phyloP scores from a whole-genome alignment of 2,329 filamentous ascomycete species.

The Fusarium penzigii region DNA sequence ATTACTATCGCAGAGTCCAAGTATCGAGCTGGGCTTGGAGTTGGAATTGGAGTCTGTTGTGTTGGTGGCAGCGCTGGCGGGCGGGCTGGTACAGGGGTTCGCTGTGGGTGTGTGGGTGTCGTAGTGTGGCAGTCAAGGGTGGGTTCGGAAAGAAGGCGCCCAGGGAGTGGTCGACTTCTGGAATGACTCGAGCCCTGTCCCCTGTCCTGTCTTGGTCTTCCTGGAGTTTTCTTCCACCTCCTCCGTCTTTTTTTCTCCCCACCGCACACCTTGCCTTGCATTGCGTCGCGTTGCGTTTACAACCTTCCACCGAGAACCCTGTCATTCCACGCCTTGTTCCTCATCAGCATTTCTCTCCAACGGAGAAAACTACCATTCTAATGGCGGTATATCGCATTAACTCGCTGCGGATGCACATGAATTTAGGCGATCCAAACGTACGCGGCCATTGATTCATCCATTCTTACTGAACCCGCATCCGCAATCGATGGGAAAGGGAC shows the following conservation, averaged over 20 bases:
- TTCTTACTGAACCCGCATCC: neutral
- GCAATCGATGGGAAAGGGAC: too few species aligned
- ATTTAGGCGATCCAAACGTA: neutral
- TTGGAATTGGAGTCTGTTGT: slow-evolving; percentile 19
- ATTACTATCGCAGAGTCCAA: neutral
- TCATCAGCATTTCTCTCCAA: neutral
- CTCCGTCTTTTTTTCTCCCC: slow-evolving; percentile 20
- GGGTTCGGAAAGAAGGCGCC: slow-evolving; percentile 19
- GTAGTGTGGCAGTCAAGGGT: slow-evolving; percentile 22
- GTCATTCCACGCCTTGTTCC: neutral
- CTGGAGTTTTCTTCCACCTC: neutral
- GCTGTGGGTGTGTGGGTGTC: slow-evolving; percentile 23
- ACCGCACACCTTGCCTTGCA: slow-evolving; percentile 9
- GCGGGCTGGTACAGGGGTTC: slow-evolving; percentile 8
- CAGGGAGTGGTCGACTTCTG: slow-evolving; percentile 19
- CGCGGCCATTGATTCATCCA: neutral
- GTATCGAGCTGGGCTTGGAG: slow-evolving; percentile 13
- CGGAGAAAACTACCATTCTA: neutral
- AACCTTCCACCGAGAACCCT: neutral
- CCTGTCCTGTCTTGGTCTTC: slow-evolving; percentile 5
- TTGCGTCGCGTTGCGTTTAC: neutral
- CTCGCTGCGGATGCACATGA: neutral
- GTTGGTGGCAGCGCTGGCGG: slow-evolving; percentile 4
- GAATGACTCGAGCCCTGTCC: slow-evolving; percentile 29
- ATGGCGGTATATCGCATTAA: neutral